These are phyloP conservation scores for Quercus lobata DNA, from an alignment of 331 rosid genomes.

Conservation along the genomic window DNA sequence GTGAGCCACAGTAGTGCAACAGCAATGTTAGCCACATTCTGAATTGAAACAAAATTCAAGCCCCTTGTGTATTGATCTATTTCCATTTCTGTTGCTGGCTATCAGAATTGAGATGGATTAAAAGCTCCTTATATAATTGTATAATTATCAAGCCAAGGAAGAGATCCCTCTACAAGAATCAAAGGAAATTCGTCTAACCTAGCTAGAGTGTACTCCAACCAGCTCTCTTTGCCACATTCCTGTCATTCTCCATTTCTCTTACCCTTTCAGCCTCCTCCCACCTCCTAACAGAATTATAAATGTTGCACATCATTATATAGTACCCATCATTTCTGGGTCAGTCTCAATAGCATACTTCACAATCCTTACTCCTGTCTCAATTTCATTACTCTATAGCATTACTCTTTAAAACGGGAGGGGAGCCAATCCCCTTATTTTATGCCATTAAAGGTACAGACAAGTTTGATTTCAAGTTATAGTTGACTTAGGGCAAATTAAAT, in stretches of 20 bases:
- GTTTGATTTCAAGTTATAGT: no score
- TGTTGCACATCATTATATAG: constrained; percentile 50
- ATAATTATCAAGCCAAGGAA: background rate
- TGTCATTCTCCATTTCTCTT: constrained; percentile 52
- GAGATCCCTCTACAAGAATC: background rate
- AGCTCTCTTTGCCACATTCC: constrained; percentile 53
- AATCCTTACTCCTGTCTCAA: constrained; percentile 60
- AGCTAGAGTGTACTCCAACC: constrained; percentile 47
- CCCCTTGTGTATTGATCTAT: background rate
- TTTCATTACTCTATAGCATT: constrained; percentile 19
- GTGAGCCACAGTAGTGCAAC: background rate
- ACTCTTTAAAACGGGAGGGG: no score
- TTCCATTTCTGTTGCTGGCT: background rate
- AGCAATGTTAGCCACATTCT: background rate
- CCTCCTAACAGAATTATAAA: constrained; percentile 63
- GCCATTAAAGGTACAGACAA: no score
- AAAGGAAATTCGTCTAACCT: background rate
- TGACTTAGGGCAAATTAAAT: no score
- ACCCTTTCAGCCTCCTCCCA: constrained; percentile 77
- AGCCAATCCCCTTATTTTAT: no score
- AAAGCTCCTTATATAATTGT: background rate
- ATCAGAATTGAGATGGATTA: background rate
- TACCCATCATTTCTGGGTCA: constrained; percentile 83
- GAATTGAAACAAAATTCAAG: background rate
- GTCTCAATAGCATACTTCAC: constrained; percentile 55